Base-by-base conservation (phyloP, 2,329 filamentous ascomycete species). In the Aureobasidium melanogenum region DNA sequence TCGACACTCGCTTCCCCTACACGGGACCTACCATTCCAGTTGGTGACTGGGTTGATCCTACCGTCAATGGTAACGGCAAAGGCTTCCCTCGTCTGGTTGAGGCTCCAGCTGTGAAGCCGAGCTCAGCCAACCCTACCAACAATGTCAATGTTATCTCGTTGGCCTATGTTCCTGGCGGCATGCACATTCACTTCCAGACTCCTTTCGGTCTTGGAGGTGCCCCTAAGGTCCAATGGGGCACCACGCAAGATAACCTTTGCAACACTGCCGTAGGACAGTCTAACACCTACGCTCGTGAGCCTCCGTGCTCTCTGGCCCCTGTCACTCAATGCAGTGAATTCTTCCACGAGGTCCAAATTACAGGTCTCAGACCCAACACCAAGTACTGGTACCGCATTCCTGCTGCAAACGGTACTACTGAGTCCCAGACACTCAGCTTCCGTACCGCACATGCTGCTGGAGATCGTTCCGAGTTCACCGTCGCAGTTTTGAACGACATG, bases 111-210 rank as follows among this genome's bases (percentile, higher is more conserved):
- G 79, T 82, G 19, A 76, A 72, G 64, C 79, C 80, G 4, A 70
- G 69, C 28, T 70, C 67, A 7, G 63, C 64, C 10, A 75, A 77
- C 50, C 76, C 79, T 7, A 77, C 71, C 43, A 82, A 82, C 71
- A 82, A 82, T 58, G 68, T 82, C 68, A 82, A 82, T 64, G 79
- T 82, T 39, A 79, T 82, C 61, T 75, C 75, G 5, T 64, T 80
- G 61, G 72, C 79, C 0, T 82, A 80, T 63, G 63, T 80, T 2
- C 78, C 78, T 0, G 68, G 72, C 54, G 80, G 79, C 36, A 77
- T 82, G 67, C 80, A 79, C 66, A 74, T 82, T 60, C 79, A 82
- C 69, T 82, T 75, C 67, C 80, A 82, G 69, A 82, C 80, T 0
- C 78, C 80, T 0, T 82, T 81, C 64, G 79, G 80, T 7, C 68